Percentiles rank a stretch among this genome's conserved stretches.
Evolutionary conservation across 1,284 basidiomycete species (phyloP).

Genomic region (Mycena citricolor): DNA sequence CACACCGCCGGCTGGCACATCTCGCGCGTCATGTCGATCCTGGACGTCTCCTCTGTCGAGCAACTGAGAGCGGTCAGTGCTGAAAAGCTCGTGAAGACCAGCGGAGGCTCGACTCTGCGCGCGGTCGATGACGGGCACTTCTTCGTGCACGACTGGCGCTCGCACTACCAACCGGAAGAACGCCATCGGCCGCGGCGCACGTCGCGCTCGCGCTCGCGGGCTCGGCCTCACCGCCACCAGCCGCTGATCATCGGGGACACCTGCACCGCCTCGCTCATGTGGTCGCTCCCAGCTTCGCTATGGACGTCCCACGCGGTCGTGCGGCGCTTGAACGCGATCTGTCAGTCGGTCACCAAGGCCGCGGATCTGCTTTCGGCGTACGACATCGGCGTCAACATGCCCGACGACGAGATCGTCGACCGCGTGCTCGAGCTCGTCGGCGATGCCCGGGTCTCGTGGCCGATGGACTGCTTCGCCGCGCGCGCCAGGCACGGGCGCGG

Average conservation of each 20-base stretch:
- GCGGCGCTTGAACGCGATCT: conserved; percentile 67
- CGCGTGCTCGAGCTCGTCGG: conserved; percentile 68
- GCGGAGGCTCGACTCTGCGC: conserved; percentile 43
- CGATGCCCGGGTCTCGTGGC: conserved; percentile 73
- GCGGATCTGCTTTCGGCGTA: conserved; percentile 63
- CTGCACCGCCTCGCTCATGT: conserved; percentile 61
- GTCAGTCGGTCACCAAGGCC: conserved; percentile 63
- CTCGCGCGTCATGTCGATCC: conserved; percentile 54
- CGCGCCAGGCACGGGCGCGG: conserved; percentile 47
- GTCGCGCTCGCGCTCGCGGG: conserved; percentile 15
- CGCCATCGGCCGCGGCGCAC: conserved; percentile 29
- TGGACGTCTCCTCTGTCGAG: conserved; percentile 53
- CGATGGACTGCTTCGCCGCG: conserved; percentile 59
- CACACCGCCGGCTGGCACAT: conserved; percentile 64
- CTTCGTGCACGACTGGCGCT: conserved; percentile 60
- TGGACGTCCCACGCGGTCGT: conserved; percentile 63
- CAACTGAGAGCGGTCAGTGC: conserved; percentile 58
- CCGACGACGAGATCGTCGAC: conserved; percentile 62
- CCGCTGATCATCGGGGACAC: conserved; percentile 75
- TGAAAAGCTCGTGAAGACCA: conserved; percentile 51
- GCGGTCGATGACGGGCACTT: conserved; percentile 68
- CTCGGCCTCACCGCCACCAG: conserved; percentile 35
- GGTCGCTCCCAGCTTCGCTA: conserved; percentile 54
- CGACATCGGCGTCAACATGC: conserved; percentile 59
- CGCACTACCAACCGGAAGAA: conserved; percentile 43